A percentile compares a stretch with the other conserved stretches of the same genome.
These are phyloP conservation scores for Crataegus laevigata DNA, from an alignment of 306 rosid species.

Conservation along the genomic window DNA sequence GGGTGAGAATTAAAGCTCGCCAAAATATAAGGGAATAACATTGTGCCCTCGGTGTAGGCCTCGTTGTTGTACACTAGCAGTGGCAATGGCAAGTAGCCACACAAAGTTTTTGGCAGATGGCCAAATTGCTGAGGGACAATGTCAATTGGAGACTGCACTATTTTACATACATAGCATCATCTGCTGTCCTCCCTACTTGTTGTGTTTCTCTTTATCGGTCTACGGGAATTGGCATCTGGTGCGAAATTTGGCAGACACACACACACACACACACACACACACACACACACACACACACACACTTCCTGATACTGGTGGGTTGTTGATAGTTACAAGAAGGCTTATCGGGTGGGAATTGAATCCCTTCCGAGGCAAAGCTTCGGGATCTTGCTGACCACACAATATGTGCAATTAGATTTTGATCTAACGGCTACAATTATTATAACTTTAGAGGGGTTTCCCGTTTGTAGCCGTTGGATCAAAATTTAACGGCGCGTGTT, in stretches of 20 bases:
- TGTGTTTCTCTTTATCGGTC: neutral
- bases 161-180: neutral
- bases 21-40: neutral
- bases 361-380: no score
- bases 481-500: no score
- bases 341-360: no score
- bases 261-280: no score
- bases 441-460: no score
- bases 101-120: neutral
- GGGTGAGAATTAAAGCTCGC: no score
- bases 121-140: neutral
- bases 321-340: neutral
- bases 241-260: neutral
- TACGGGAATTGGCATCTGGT: neutral
- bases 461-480: no score
- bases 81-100: neutral
- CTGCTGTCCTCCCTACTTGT: neutral
- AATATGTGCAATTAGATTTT: no score
- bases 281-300: no score
- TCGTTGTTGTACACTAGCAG: neutral
- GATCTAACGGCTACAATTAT: no score
- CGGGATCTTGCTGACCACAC: no score
- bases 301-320: neutral
- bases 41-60: neutral
- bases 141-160: neutral